These are phyloP conservation scores for Hemisphaericaspora xylofermentans DNA, from an alignment of 1,139 yeast genomes.

Conservation along the genomic window DNA sequence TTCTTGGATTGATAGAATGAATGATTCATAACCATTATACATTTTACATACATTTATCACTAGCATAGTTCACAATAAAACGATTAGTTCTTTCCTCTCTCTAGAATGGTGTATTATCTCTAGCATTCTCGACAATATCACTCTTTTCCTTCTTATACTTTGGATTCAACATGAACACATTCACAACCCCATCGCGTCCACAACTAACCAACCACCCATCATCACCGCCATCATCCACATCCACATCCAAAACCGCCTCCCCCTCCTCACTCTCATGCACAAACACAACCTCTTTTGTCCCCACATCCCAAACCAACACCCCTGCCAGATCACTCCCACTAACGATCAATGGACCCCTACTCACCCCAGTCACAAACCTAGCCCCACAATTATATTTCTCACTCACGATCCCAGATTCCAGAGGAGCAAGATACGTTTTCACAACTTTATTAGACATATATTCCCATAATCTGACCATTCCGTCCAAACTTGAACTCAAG, in stretches of 20 bases:
- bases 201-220: constrained; percentile 46
- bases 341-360: constrained; percentile 41
- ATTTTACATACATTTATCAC: no score
- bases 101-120: constrained; percentile 6
- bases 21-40: constrained; percentile 1
- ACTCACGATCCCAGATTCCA: constrained; percentile 31
- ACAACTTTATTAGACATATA: constrained; percentile 75
- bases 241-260: constrained; percentile 51
- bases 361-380: constrained; percentile 38
- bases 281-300: constrained; percentile 53
- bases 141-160: constrained; percentile 8
- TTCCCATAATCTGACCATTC: constrained; percentile 77
- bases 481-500: constrained; percentile 79
- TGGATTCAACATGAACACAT: constrained; percentile 24
- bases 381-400: constrained; percentile 51
- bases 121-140: constrained; percentile 1
- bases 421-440: constrained; percentile 59
- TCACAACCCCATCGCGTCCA: constrained; percentile 25
- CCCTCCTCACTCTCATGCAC: constrained; percentile 27
- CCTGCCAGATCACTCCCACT: constrained; percentile 69
- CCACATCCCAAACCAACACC: constrained; percentile 74
- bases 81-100: no score
- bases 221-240: constrained; percentile 29
- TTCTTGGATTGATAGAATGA: constrained; percentile 46
- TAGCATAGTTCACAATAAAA: no score